Percentiles rank a stretch among this genome's conserved stretches.
Evolutionary conservation across 768 basidiomycete species (phyloP).

Genomic region (Agaricus sinodeliciosus): DNA sequence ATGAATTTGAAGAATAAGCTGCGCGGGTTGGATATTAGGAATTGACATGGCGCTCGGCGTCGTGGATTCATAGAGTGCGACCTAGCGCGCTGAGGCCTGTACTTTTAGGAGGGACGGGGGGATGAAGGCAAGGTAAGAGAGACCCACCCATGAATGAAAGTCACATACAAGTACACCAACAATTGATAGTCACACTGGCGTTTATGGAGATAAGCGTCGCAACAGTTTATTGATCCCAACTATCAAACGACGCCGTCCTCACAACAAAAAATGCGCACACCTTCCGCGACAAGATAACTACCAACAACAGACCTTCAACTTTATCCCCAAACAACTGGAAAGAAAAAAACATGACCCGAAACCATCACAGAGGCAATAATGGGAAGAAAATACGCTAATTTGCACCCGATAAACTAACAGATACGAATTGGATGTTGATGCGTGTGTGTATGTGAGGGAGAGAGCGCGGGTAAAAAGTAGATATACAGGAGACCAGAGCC

Average conservation of each 20-base stretch:
- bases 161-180: too few relatives aligned
- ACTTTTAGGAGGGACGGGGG: too few relatives aligned
- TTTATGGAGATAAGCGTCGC: neutral
- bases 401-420: conserved; percentile 9
- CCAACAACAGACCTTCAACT: neutral
- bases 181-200: too few relatives aligned
- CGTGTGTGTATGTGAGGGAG: neutral
- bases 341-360: neutral
- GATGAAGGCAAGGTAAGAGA: too few relatives aligned
- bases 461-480: neutral
- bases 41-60: neutral
- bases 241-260: neutral
- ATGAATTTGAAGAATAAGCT: conserved; percentile 32
- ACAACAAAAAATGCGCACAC: conserved; percentile 1
- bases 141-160: too few relatives aligned
- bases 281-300: neutral
- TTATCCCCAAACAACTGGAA: neutral
- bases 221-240: conserved; percentile 1
- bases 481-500: neutral
- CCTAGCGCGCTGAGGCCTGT: too few relatives aligned
- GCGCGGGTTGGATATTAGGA: conserved; percentile 12
- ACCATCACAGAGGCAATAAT: conserved; percentile 5
- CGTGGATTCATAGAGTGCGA: too few relatives aligned
- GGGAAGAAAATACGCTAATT: conserved; percentile 3
- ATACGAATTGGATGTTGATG: neutral